Conservation (phyloP, 331 rosid species). For the Pyracantha coccinea region DNA sequence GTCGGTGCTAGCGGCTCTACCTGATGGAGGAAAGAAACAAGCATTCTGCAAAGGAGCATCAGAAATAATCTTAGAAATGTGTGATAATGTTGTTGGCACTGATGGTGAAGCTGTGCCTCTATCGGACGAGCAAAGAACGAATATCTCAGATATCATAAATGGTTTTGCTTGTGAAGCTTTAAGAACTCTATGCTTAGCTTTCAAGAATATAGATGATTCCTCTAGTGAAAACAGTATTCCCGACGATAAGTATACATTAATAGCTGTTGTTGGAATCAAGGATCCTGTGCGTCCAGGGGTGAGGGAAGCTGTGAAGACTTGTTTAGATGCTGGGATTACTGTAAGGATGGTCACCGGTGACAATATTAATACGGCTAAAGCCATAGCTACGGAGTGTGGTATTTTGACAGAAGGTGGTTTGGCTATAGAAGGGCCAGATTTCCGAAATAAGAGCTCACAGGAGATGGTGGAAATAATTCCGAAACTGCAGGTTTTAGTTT, state of each 20-base stretch:
- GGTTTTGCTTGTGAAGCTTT: slow-evolving; percentile 69
- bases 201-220: slow-evolving; percentile 37
- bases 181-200: slow-evolving; percentile 73
- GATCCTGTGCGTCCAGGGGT: slow-evolving; percentile 92
- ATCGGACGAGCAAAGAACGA: slow-evolving; percentile 41
- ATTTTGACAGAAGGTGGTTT: slow-evolving; percentile 78
- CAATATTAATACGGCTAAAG: slow-evolving; percentile 87
- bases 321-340: slow-evolving; percentile 70
- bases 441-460: slow-evolving; percentile 42
- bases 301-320: slow-evolving; percentile 71
- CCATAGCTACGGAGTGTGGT: slow-evolving; percentile 93
- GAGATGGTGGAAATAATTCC: slow-evolving; percentile 66
- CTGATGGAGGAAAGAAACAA: slow-evolving; percentile 30
- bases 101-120: slow-evolving; percentile 46
- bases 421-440: slow-evolving; percentile 90
- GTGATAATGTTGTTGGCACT: slow-evolving; percentile 52
- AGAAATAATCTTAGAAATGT: slow-evolving; percentile 53
- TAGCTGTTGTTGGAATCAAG: slow-evolving; percentile 75
- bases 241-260: slow-evolving; percentile 50
- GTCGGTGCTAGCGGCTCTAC: slow-evolving; percentile 64
- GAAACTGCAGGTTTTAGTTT: slow-evolving; percentile 60
- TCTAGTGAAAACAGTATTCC: slow-evolving; percentile 34
- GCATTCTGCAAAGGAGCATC: slow-evolving; percentile 92
- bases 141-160: slow-evolving; percentile 42
- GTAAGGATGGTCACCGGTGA: slow-evolving; percentile 95